Conservation (phyloP, 1,284 basidiomycete species). For the Moesziomyces globuligerus region DNA sequence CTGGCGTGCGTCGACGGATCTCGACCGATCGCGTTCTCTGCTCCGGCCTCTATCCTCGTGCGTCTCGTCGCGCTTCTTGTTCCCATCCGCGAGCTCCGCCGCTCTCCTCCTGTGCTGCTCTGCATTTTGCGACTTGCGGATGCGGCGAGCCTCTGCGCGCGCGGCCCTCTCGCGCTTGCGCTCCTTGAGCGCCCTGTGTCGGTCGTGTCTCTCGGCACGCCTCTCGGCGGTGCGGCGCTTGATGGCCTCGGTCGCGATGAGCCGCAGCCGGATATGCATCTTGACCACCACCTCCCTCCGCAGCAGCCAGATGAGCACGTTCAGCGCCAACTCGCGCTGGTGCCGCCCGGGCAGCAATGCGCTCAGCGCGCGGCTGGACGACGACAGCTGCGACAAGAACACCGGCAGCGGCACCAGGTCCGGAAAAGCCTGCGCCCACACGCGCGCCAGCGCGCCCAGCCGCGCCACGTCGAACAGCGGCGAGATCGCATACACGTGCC, state of each 20-base stretch:
- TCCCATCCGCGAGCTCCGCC: slow-evolving; percentile 7
- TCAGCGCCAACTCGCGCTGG: slow-evolving; percentile 73
- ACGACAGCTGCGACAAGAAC: slow-evolving; percentile 53
- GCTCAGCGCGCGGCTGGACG: slow-evolving; percentile 34
- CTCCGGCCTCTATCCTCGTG: slow-evolving; percentile 33
- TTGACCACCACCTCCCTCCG: slow-evolving; percentile 85
- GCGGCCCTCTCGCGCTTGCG: slow-evolving; percentile 23
- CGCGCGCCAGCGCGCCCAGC: slow-evolving; percentile 73
- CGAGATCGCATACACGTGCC: slow-evolving; percentile 79
- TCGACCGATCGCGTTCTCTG: slow-evolving; percentile 34
- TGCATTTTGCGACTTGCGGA: slow-evolving; percentile 22
- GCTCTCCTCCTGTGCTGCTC: slow-evolving; percentile 28
- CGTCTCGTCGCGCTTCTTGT: slow-evolving; percentile 4
- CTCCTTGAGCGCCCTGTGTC: slow-evolving; percentile 23
- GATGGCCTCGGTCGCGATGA: slow-evolving; percentile 80
- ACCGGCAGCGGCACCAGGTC: slow-evolving; percentile 75
- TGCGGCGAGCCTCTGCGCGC: slow-evolving; percentile 20
- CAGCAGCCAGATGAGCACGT: slow-evolving; percentile 91
- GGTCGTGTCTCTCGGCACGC: slow-evolving; percentile 26
- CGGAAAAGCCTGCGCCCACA: slow-evolving; percentile 78
- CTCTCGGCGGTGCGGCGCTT: slow-evolving; percentile 71
- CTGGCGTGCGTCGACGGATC: slow-evolving; percentile 18
- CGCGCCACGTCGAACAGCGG: slow-evolving; percentile 69
- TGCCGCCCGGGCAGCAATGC: slow-evolving; percentile 43
- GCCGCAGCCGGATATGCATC: slow-evolving; percentile 83